These are phyloP conservation scores for Saccharomycopsis malanga DNA, from an alignment of 805 yeast species.

Conservation along the genomic window DNA sequence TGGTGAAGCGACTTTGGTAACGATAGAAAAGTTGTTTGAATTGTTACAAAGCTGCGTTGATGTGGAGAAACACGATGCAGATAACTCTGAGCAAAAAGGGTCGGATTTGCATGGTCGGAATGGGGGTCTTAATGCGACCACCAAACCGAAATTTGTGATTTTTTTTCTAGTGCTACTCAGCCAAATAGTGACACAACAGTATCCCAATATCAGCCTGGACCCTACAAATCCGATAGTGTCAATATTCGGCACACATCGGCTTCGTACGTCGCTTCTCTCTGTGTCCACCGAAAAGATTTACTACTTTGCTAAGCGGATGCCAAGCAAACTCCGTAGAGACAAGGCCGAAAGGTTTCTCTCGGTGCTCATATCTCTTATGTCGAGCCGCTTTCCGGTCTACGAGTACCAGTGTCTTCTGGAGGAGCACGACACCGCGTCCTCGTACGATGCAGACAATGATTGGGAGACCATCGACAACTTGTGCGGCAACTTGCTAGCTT, in stretches of 20 bases:
- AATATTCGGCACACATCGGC: slow-evolving; percentile 1
- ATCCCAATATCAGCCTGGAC: neutral
- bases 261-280: neutral
- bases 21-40: neutral
- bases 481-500: slow-evolving; percentile 6
- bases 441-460: neutral
- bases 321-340: neutral
- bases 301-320: neutral
- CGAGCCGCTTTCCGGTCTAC: neutral
- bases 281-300: neutral
- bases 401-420: neutral
- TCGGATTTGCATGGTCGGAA: neutral
- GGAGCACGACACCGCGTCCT: neutral
- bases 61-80: neutral
- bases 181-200: neutral
- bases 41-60: neutral
- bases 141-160: neutral
- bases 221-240: neutral
- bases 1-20: neutral
- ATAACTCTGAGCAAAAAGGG: neutral
- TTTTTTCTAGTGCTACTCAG: neutral
- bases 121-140: neutral
- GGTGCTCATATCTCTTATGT: neutral
- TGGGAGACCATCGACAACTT: slow-evolving; percentile 3
- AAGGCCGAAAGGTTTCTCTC: neutral